Evolutionary conservation across 2,329 filamentous ascomycete species (phyloP).

Genomic region (Hymenoscyphus infarciens): DNA sequence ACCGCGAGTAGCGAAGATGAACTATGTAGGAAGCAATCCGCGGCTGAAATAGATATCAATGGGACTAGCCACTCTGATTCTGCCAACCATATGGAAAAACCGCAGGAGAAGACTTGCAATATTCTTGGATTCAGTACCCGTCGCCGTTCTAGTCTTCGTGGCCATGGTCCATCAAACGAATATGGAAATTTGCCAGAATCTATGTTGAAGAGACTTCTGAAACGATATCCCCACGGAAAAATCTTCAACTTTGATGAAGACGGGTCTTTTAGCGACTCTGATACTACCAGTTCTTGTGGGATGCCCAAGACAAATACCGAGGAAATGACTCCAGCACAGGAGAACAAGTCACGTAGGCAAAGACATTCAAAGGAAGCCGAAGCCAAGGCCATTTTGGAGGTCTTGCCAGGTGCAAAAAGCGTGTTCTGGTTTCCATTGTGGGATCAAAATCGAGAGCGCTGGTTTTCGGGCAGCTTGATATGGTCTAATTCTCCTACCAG

Average conservation of each 20-base stretch:
- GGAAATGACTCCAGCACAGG: not conserved
- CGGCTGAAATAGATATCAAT: slow-evolving; percentile 16
- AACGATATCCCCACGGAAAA: slow-evolving; percentile 34
- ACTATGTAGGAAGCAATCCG: slow-evolving; percentile 16
- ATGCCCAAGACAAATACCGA: slow-evolving; percentile 9
- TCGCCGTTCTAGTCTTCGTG: slow-evolving; percentile 28
- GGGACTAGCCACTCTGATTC: slow-evolving; percentile 6
- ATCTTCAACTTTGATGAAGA: slow-evolving; percentile 34
- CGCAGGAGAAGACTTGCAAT: slow-evolving; percentile 26
- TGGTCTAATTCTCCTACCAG: slow-evolving; percentile 45
- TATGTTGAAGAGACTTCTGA: slow-evolving; percentile 30
- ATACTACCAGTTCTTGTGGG: slow-evolving; percentile 14
- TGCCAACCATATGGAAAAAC: not conserved
- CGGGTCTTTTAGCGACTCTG: slow-evolving; percentile 29
- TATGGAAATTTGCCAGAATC: slow-evolving; percentile 26
- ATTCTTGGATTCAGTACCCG: slow-evolving; percentile 33
- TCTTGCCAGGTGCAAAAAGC: slow-evolving; percentile 44
- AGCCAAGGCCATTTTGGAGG: slow-evolving; percentile 32
- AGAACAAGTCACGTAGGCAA: slow-evolving; percentile 19
- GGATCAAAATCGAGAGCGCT: slow-evolving; percentile 44
- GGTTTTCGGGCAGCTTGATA: slow-evolving; percentile 48
- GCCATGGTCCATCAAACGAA: slow-evolving; percentile 24
- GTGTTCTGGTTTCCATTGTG: slow-evolving; percentile 48
- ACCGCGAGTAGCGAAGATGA: slow-evolving; percentile 32
- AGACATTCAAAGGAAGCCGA: slow-evolving; percentile 30